Evolutionary conservation across 1,284 basidiomycete species (phyloP), one percentile per base, ranked within the genome.

Genomic region (Kwoniella shivajii): DNA sequence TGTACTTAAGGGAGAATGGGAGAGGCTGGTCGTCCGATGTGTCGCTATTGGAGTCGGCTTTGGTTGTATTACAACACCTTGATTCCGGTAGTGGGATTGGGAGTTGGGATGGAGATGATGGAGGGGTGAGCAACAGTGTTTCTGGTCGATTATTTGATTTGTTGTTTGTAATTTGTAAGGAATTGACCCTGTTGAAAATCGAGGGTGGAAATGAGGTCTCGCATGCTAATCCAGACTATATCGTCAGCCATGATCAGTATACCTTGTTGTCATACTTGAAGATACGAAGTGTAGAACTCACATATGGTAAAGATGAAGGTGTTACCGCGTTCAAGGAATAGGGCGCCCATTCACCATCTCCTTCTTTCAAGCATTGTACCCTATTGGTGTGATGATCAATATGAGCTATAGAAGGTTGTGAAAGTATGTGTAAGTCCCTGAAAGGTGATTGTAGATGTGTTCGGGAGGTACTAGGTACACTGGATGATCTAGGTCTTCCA

Each of bases 261-360:
- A 33, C 20, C 36, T 39, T 2, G n/a, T 20, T 20, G 14, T 26
- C 20, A 24, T 26, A 11, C 30, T 41, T 45, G 29, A 18, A n/a
- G 16, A 16, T 20, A 16, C 22, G 27, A 45, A 26, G 24, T 16
- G 9, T 14, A 18, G 11, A 18, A 57, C 59, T 57, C 44, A 57
- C 59, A 39, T 57, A 61, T 29, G 59, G 59, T 38, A 61, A 26
- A 18, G 52, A 50, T 18, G 47, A 46, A 34, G 59, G 59, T 13
- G 52, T 48, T 1, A 61, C 59, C 2, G 55, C 48, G 29, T 61
- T 49, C n/a, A 57, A 31, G 16, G 50, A 54, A 44, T 55, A 60
- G 0, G 47, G 37, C 6, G 34, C 42, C 59, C 59, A 61, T 48
- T 61, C 59, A 18, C 59, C 59, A 50, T 60, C 59, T 16, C 59